Evolutionary conservation across 106 monocot species (phyloP), one percentile per base, ranked within the genome.

Genomic region (Platanthera zijinensis): DNA sequence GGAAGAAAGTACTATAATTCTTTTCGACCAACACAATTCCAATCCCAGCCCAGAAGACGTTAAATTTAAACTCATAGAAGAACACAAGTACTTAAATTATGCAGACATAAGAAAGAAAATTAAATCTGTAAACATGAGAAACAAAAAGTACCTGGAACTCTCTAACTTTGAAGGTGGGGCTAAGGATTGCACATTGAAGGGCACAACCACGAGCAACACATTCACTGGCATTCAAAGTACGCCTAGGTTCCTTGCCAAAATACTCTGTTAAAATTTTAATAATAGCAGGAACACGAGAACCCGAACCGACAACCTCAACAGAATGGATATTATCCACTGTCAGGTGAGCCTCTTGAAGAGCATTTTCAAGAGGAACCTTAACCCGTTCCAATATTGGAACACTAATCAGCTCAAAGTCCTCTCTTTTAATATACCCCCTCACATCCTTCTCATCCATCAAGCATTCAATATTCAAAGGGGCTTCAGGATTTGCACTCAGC

Each of bases 361-460:
- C 87, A 53, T 72, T 85, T 50, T 85, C 81, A 39, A 90, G 73
- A 10, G 90, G 85, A 3, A 62, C 53, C 63, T 81, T 85, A n/a
- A 90, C 84, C 10, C 87, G 82, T 64, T 85, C 85, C 69, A 90
- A 54, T 63, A 90, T 83, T 11, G 77, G 76, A n/a, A 48, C 51
- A 52, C 87, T 82, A 18, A 90, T 87, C 30, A 82, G 32, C 83
- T 90, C 90, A 69, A 87, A 90, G 50, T 90, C 85, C 6, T 90
- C 90, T 76, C 87, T 85, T 74, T 83, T 87, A 17, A 90, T 85
- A 14, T 79, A 76, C n/a, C 81, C 85, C 52, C 59, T 81, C 13
- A 87, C 85, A 87, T 90, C 90, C 82, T 85, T 87, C 76, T 90
- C 90, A 30, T 90, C 85, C 87, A 90, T 83, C 70, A 90, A 69